Evolutionary conservation across 164 flowering plant genomes (phyloP), one percentile per base, ranked within the genome.

Genomic region (Platanus orientalis): DNA sequence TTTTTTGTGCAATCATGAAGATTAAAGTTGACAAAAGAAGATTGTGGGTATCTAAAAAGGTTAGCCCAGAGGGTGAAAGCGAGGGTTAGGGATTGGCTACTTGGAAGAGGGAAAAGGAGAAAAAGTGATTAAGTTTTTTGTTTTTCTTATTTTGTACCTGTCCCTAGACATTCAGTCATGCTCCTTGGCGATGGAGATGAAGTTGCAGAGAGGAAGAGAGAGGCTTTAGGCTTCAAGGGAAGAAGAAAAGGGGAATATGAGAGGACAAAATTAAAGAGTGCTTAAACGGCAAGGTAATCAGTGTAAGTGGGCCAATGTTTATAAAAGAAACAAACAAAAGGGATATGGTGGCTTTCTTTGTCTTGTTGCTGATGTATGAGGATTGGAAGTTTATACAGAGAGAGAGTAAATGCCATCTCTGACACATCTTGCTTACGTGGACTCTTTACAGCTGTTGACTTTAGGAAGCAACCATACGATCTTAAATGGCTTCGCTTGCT

Each of bases 161-260:
- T 82, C 91, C 78, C 85, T 81, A 72, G 89, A 85, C 93, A 85
- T 86, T 78, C 85, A 84, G 70, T 86, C 87, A 80, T 84, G 78
- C 83, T 73, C 79, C 71, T 69, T 47, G 64, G 57, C 44, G 48
- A 55, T 66, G 49, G 63, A 54, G 60, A 50, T 36, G 64, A 60
- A 52, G 55, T n/a, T 65, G 63, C 54, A 21, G 60, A 69, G 75
- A 55, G 75, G 63, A 36, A 49, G 60, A 29, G 62, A 54, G 66
- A n/a, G 60, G 54, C 66, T 61, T 6, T 58, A 54, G 47, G 59
- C 9, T 26, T 36, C 39, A 55, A 52, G 50, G 52, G 62, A 63
- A 50, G 59, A 70, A 61, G 50, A 23, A 50, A 57, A 25, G 26
- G 39, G 20, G 54, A 50, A 45, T 17, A 12, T 28, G 55, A 34